These are phyloP conservation scores for Medicago lupulina DNA, from an alignment of 306 rosid genomes.

Conservation along the genomic window DNA sequence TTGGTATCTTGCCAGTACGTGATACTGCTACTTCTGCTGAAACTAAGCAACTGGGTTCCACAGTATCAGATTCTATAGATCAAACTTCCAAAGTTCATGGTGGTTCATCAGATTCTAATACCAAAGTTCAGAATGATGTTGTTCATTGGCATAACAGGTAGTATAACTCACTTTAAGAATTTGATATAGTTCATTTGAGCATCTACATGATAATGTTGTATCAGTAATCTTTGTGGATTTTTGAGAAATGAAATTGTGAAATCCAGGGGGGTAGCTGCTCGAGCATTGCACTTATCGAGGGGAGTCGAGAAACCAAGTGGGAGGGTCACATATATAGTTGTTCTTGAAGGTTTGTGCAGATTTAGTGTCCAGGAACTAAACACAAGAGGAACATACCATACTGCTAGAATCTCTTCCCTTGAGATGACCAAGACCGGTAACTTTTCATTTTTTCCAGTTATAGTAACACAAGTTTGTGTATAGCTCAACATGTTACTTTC, in stretches of 20 bases:
- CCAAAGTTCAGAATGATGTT: constrained; percentile 71
- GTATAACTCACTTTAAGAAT: neutral
- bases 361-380: constrained; percentile 91
- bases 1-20: constrained; percentile 91
- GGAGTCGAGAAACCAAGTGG: constrained; percentile 99
- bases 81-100: constrained; percentile 70
- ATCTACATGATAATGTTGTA: constrained; percentile 12
- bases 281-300: constrained; percentile 94
- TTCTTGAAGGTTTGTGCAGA: constrained; percentile 97
- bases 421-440: constrained; percentile 90
- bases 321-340: constrained; percentile 91
- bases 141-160: constrained; percentile 96
- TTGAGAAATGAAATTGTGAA: constrained; percentile 9
- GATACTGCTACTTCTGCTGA: constrained; percentile 91
- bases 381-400: constrained; percentile 97
- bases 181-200: neutral
- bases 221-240: constrained; percentile 1
- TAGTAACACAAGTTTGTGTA: neutral
- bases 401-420: constrained; percentile 86
- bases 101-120: constrained; percentile 68
- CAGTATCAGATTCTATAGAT: constrained; percentile 72
- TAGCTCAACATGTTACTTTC: no score
- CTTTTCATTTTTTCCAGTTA: neutral
- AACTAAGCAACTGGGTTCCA: constrained; percentile 53
- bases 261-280: constrained; percentile 95